Conservation (phyloP, 768 basidiomycete species). For the Leccinum uliginosum region DNA sequence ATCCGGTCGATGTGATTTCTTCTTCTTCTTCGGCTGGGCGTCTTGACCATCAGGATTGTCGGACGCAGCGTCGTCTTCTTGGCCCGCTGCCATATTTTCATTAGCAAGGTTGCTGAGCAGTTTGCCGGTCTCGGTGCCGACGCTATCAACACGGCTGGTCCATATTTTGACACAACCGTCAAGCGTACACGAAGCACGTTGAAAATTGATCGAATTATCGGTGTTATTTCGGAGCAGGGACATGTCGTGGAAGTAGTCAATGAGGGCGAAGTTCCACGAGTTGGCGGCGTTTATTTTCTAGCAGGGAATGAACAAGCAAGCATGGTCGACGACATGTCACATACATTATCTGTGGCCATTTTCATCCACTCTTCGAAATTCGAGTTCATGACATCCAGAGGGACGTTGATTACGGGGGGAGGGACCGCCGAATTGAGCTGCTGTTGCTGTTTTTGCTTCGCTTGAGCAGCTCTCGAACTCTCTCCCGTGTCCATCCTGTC, state of each 20-base stretch:
- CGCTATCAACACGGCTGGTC: constrained; percentile 96
- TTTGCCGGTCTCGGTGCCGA: constrained; percentile 95
- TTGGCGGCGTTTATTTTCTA: constrained; percentile 99
- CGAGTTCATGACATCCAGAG: constrained; percentile 81
- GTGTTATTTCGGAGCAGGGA: constrained; percentile 87
- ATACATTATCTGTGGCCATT: constrained; percentile 96
- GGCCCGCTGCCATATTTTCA: constrained; percentile 54
- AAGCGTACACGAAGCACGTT: constrained; percentile 94
- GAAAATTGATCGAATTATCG: constrained; percentile 98
- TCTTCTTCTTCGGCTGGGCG: constrained; percentile 53
- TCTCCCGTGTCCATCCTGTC: constrained; percentile 36
- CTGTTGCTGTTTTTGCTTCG: constrained; percentile 55
- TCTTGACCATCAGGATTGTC: constrained; percentile 65
- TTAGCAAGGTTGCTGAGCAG: constrained; percentile 82
- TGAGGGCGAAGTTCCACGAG: constrained; percentile 96
- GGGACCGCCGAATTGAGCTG: constrained; percentile 58
- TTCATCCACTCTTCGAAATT: constrained; percentile 99
- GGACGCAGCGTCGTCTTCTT: constrained; percentile 56
- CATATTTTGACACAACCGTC: constrained; percentile 99
- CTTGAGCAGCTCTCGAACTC: constrained; percentile 39
- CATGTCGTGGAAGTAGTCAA: constrained; percentile 99
- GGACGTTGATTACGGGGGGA: constrained; percentile 54
- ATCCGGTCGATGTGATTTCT: constrained; percentile 64
- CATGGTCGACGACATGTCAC: background rate
- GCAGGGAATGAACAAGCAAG: constrained; percentile 9